Evolutionary conservation across 164 flowering plant genomes (phyloP).

Genomic region (Vitis rupestris): DNA sequence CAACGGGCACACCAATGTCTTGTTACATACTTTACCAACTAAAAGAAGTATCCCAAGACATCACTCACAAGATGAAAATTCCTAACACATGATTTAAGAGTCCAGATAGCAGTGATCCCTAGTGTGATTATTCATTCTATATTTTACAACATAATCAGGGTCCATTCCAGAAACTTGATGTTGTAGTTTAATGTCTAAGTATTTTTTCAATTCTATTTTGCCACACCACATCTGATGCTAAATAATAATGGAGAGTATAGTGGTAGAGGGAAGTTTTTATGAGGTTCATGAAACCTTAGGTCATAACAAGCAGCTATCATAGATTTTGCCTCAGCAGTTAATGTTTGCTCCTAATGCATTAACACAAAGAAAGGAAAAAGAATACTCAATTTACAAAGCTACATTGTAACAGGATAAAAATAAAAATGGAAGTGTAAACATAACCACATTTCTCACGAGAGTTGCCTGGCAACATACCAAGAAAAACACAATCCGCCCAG

Average conservation of each 20-base stretch:
- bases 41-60: neutral
- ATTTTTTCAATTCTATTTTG: no score
- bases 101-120: neutral
- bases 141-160: neutral
- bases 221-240: no score
- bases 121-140: neutral
- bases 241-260: no score
- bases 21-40: neutral
- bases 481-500: slow-evolving; percentile 96
- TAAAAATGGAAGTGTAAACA: neutral
- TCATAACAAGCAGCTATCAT: neutral
- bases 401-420: neutral
- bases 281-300: neutral
- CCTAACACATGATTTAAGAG: neutral
- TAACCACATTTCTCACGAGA: neutral
- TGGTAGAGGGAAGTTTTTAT: no score
- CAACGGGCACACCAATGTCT: no score
- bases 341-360: neutral
- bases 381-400: no score
- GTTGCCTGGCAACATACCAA: slow-evolving; percentile 53
- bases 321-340: neutral
- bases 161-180: neutral
- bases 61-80: neutral
- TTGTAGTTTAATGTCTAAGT: neutral
- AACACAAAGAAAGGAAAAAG: no score